phyloP scores from a whole-genome alignment of 192 early-diverging fungal genomes.

The Piromyces sp. region DNA sequence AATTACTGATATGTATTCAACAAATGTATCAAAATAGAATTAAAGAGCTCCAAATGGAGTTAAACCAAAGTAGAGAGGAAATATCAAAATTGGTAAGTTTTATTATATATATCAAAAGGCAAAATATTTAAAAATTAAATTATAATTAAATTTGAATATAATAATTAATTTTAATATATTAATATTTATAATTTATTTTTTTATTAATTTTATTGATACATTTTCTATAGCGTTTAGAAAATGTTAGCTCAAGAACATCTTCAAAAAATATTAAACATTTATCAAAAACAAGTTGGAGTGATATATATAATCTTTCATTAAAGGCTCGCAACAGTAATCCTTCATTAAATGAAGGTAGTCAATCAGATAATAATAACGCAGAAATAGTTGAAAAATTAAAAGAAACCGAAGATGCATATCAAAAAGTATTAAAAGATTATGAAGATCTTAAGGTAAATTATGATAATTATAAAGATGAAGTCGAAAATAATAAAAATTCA shows the following conservation, averaged over 20 bases:
- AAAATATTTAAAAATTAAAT: too few species aligned
- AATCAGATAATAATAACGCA: neutral
- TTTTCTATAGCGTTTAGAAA: neutral
- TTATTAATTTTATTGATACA: too few species aligned
- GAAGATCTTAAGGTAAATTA: neutral
- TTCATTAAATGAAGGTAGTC: neutral
- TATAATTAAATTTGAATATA: too few species aligned
- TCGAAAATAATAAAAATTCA: neutral
- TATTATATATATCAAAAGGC: neutral
- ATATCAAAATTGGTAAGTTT: neutral
- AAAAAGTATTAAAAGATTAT: neutral
- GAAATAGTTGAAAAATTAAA: neutral
- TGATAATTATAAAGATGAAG: neutral
- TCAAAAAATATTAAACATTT: neutral
- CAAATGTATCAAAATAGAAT: neutral
- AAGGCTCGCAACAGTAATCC: neutral
- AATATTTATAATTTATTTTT: too few species aligned
- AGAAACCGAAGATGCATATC: neutral
- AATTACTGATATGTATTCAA: neutral
- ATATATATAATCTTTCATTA: neutral
- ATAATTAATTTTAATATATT: too few species aligned
- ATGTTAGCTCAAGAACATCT: neutral
- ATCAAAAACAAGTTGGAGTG: neutral
- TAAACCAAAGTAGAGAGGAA: neutral
- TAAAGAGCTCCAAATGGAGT: neutral